Base-by-base conservation (phyloP, 2,329 filamentous ascomycete species). In the Colletotrichum liriopes region DNA sequence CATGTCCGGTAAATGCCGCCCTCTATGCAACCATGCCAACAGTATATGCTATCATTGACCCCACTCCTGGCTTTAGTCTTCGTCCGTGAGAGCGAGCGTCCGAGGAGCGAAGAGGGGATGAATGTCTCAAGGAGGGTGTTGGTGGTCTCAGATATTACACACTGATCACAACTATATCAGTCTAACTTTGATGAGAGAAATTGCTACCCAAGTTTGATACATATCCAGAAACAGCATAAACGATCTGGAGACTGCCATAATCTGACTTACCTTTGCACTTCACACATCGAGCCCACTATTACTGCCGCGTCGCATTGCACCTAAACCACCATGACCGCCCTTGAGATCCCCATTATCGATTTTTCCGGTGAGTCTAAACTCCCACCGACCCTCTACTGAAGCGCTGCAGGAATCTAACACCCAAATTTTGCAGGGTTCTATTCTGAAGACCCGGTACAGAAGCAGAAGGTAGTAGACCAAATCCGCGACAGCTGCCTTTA, bases 401-500 rank as follows among this genome's bases (percentile, higher is more conserved):
- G 4, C 5, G 3, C 14, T 14, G 5, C 16, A 20, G 20, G 7
- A 12, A 12, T 14, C 51, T 58, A 9, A 65, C 32, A 47, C 8
- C 9, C n/a, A 3, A 12, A 26, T 51, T 23, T 16, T 29, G 14
- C 70, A 75, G 75, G 75, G 12, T 77, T 75, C 74, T 71, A 76
- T 69, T 73, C 70, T 12, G 47, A 64, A 62, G 69, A 77, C 69
- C 47, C 79, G 26, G 61, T 67, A 5, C n/a, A 67, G n/a, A 81
- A 78, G 68, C 75, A 77, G 35, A 74, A 74, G 18, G 75, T 82
- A 1, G 77, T 84, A 4, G 70, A 79, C 0, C 78, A 83, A 56
- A 79, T 87, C 41, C 80, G 84, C 7, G 74, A 79, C 39, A 84
- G 84, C 61, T 87, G 85, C 73, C 77, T 82, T 23, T 77, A 83